Conservation (phyloP, 257 asterid species). For the Striga asiatica region DNA sequence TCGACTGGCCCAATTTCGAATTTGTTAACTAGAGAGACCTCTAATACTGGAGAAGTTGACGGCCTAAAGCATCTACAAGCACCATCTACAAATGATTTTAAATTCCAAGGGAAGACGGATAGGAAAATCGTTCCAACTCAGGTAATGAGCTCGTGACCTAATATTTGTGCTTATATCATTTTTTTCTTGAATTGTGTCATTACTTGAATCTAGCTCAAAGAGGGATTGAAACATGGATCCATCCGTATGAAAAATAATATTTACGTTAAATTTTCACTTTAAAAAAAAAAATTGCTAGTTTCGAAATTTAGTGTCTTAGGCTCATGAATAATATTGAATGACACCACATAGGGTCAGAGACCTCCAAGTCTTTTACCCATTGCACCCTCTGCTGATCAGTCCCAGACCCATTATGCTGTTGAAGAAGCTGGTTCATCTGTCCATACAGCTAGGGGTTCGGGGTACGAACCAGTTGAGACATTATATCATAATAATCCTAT, state of each 20-base stretch:
- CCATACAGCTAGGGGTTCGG: conserved; percentile 8
- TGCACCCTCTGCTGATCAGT: conserved; percentile 14
- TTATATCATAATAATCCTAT: conserved; percentile 8
- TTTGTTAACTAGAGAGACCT: conserved; percentile 15
- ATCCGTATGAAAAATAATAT: no score
- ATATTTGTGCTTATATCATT: conserved; percentile 2
- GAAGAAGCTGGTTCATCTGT: conserved; percentile 22
- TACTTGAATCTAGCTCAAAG: neutral
- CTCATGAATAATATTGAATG: conserved; percentile 1
- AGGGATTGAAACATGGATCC: no score
- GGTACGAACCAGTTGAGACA: conserved; percentile 14
- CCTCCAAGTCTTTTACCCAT: conserved; percentile 9
- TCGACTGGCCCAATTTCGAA: conserved; percentile 13
- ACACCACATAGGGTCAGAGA: conserved; percentile 25
- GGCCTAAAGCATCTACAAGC: conserved; percentile 12
- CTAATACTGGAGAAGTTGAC: conserved; percentile 6
- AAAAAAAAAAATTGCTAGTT: conserved; percentile 1
- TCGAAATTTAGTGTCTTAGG: conserved; percentile 8
- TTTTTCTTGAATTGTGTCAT: conserved; percentile 3
- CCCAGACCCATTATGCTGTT: conserved; percentile 18
- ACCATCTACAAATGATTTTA: conserved; percentile 9
- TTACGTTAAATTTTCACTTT: conserved; percentile 6
- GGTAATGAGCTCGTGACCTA: conserved; percentile 13
- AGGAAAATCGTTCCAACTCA: conserved; percentile 15
- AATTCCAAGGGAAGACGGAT: neutral